phyloP scores from a whole-genome alignment of 2,329 filamentous ascomycete species.

The Fusarium duplospermum region DNA sequence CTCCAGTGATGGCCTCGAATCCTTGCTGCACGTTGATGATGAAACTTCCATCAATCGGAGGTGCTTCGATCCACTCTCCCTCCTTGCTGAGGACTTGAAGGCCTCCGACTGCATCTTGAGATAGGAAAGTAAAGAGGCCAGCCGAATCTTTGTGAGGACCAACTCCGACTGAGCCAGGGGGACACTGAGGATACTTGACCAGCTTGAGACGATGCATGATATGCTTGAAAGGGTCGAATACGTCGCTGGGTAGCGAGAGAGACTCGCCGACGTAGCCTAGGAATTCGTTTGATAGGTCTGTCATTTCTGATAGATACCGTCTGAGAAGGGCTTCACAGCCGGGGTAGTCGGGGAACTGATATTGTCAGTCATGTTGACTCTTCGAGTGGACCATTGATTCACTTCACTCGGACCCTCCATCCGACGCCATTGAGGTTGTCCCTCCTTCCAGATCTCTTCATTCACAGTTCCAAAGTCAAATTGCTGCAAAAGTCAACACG shows the following conservation, averaged over 20 bases:
- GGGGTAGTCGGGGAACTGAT: not conserved
- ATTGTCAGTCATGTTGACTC: not conserved
- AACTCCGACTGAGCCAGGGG: not conserved
- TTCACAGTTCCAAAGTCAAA: constrained; percentile 5
- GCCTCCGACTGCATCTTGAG: not conserved
- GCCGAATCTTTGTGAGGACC: constrained; percentile 6
- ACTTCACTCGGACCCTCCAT: constrained; percentile 5
- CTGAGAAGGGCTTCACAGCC: not conserved
- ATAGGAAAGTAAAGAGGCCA: constrained; percentile 6
- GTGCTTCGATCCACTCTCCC: constrained; percentile 4
- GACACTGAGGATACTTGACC: constrained; percentile 4
- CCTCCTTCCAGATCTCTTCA: not conserved
- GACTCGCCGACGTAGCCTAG: constrained; percentile 5
- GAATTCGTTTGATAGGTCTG: not conserved
- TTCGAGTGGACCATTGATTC: not conserved
- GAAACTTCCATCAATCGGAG: constrained; percentile 8
- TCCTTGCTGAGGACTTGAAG: constrained; percentile 6
- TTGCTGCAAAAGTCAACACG: not conserved
- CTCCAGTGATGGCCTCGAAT: constrained; percentile 9
- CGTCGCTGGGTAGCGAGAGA: not conserved
- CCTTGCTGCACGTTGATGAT: constrained; percentile 11
- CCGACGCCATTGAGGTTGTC: not conserved
- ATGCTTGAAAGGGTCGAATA: not conserved
- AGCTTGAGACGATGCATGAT: constrained; percentile 9
- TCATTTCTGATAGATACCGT: constrained; percentile 4